Evolutionary conservation across 768 basidiomycete species (phyloP), one percentile per base, ranked within the genome.

Genomic region (Pisolithus albus): DNA sequence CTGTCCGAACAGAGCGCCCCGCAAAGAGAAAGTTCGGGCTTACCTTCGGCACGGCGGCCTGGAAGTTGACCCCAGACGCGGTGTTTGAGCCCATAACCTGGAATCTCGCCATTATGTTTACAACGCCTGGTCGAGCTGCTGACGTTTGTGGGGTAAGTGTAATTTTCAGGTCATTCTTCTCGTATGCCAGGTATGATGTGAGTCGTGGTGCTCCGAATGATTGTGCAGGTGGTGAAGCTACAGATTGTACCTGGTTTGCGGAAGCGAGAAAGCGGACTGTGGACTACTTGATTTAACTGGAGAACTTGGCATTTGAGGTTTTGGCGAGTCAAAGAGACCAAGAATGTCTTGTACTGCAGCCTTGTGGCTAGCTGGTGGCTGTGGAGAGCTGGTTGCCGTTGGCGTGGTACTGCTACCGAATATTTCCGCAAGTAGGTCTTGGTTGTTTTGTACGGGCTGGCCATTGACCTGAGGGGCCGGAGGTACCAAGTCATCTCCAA

Each of bases 1-100:
- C 15, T 18, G 15, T 30, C 9, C 9, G 5, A 32, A n/a, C 11
- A 18, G 24, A 19, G 28, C 5, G 7, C 21, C 10, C 23, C 10
- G 23, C 30, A n/a, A 18, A 23, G 9, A n/a, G 8, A 18, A 49
- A 13, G 3, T 13, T 10, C 13, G 13, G 11, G 34, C 66, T 52
- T 54, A 92, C 93, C 79, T 92, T 95, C 4, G 95, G 95, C 7
- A 99, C 95, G 7, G 95, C 96, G 38, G 93, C 96, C 66, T 98
- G 96, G 75, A 99, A 97, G 62, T 85, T 92, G 44, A 99, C 71
- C 1, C 81, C 82, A 5, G 74, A 73, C 2, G 76, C 83, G 5
- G 76, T 49, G 18, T 70, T 75, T 3, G 64, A 64, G 15, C 82
- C 84, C 2, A 78, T 72, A 3, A 83, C 79, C 52, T 88, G 84